phyloP scores from a whole-genome alignment of 495 filamentous ascomycete species.

The Trypethelium eluteriae region DNA sequence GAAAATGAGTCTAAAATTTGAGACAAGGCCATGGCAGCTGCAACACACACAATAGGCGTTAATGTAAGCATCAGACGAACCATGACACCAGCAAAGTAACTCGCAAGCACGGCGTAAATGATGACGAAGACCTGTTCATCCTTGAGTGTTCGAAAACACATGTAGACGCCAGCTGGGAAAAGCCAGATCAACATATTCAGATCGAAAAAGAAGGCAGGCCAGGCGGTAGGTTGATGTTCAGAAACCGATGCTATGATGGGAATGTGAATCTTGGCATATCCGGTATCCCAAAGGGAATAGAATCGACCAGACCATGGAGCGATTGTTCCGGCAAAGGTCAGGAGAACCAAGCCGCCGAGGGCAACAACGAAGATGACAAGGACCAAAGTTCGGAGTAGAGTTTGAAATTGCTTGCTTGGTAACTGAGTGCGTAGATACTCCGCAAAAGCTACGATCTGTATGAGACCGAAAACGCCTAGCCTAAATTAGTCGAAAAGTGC shows the following conservation, averaged over 20 bases:
- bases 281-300: conserved; percentile 98
- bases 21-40: conserved; percentile 85
- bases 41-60: conserved; percentile 92
- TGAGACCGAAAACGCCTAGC: conserved; percentile 84
- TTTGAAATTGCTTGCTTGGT: conserved; percentile 89
- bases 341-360: conserved; percentile 64
- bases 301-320: conserved; percentile 98
- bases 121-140: conserved; percentile 99
- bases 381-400: conserved; percentile 68
- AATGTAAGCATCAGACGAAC: conserved; percentile 96
- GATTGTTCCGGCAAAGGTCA: conserved; percentile 82
- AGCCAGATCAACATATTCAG: conserved; percentile 98
- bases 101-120: conserved; percentile 88
- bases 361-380: conserved; percentile 67
- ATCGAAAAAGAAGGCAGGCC: conserved; percentile 99
- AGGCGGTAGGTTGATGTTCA: conserved; percentile 99
- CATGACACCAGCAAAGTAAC: conserved; percentile 99
- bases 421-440: conserved; percentile 82
- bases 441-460: conserved; percentile 90
- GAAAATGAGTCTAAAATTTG: conserved; percentile 83
- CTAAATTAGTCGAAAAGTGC: conserved; percentile 30
- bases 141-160: conserved; percentile 87
- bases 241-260: conserved; percentile 99
- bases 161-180: conserved; percentile 96
- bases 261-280: conserved; percentile 98